phyloP scores from a whole-genome alignment of 2,329 filamentous ascomycete species.

The Neoscytalidium dimidiatum region DNA sequence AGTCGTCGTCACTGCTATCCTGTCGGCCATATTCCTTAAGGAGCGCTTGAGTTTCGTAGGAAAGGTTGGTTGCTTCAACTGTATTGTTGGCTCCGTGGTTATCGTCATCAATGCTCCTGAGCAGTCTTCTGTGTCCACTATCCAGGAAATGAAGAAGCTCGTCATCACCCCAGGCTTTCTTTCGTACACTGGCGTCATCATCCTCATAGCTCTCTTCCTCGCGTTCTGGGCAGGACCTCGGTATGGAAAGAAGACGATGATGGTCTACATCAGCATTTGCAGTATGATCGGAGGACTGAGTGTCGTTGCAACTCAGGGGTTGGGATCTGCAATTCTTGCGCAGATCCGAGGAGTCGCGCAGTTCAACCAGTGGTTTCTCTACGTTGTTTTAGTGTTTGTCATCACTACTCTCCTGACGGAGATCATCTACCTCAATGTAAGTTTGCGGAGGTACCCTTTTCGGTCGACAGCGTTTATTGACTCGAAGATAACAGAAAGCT shows the following conservation, averaged over 20 bases:
- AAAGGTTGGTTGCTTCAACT: constrained; percentile 93
- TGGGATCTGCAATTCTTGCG: constrained; percentile 87
- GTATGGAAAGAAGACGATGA: constrained; percentile 96
- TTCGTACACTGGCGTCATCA: constrained; percentile 78
- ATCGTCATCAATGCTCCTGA: constrained; percentile 92
- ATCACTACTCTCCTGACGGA: constrained; percentile 86
- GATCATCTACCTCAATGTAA: constrained; percentile 92
- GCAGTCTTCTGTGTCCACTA: constrained; percentile 80
- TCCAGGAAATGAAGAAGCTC: constrained; percentile 89
- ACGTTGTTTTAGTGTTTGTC: constrained; percentile 88
- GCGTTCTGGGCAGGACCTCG: constrained; percentile 81
- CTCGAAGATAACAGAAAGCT: constrained; percentile 73
- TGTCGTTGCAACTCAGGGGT: constrained; percentile 90
- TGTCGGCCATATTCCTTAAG: constrained; percentile 94
- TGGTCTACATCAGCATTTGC: constrained; percentile 96
- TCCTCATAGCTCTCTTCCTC: constrained; percentile 70
- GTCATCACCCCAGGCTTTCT: constrained; percentile 87
- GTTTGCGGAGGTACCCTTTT: constrained; percentile 39
- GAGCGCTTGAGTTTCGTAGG: constrained; percentile 94
- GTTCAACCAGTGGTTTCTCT: constrained; percentile 98
- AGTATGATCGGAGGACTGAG: constrained; percentile 91
- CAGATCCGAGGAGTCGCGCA: constrained; percentile 80
- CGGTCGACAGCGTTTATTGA: constrained; percentile 32
- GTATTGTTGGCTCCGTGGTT: constrained; percentile 88
- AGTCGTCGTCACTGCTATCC: constrained; percentile 86